These are phyloP conservation scores for Solanum hybrid DNA, from an alignment of 305 asterid genomes.

Conservation along the genomic window DNA sequence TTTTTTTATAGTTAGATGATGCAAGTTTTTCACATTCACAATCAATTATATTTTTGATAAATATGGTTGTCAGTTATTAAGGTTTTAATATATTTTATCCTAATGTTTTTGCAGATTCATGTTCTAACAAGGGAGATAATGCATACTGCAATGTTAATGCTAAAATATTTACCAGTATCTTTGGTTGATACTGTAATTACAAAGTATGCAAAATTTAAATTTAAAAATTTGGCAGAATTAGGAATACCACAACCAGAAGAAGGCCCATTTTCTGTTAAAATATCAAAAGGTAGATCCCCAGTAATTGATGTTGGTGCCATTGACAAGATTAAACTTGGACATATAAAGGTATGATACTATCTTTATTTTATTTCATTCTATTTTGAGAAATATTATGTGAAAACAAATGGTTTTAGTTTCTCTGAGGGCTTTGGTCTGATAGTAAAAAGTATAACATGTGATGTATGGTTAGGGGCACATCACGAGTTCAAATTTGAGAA, in stretches of 20 bases:
- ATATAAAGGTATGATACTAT: constrained; percentile 5
- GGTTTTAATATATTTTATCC: not conserved
- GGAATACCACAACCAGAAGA: not conserved
- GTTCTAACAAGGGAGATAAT: constrained; percentile 8
- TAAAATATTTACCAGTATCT: not conserved
- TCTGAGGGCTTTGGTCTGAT: not conserved
- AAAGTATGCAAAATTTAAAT: not conserved
- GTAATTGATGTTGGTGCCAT: constrained; percentile 12
- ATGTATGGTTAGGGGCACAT: not conserved
- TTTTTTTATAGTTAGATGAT: not conserved
- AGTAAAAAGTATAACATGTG: not conserved
- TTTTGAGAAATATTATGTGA: not conserved
- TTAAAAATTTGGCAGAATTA: not conserved
- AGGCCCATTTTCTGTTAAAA: constrained; percentile 2
- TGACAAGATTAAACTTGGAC: constrained; percentile 1
- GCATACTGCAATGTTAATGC: not conserved
- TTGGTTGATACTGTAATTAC: not conserved
- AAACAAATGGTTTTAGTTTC: not conserved
- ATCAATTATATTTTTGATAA: not conserved
- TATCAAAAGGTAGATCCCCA: not conserved
- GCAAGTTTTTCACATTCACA: not conserved
- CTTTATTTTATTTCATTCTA: not conserved
- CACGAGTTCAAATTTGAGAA: not conserved
- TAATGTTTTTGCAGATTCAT: not conserved
- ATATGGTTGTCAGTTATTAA: not conserved